These are phyloP conservation scores for Glaciozyma martinii DNA, from an alignment of 768 basidiomycete species.

Conservation along the genomic window DNA sequence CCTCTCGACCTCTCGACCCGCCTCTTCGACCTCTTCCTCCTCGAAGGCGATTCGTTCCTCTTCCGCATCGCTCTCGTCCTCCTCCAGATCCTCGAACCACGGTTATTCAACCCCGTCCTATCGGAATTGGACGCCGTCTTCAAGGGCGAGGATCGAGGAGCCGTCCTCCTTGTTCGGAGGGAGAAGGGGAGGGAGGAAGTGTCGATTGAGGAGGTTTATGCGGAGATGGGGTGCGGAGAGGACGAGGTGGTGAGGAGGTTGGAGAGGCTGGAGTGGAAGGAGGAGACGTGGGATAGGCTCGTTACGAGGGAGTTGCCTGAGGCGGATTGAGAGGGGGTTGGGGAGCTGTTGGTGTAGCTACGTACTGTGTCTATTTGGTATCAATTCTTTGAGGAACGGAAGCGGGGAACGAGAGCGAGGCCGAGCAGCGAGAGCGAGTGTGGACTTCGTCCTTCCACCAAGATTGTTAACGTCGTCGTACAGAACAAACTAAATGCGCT, in stretches of 20 bases:
- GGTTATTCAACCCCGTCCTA: slow-evolving; percentile 79
- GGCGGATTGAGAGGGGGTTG: slow-evolving; percentile 10
- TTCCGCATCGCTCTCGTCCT: slow-evolving; percentile 77
- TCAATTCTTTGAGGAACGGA: neutral
- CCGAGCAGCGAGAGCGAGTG: too few relatives aligned
- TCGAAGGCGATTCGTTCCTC: slow-evolving; percentile 84
- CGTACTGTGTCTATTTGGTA: neutral
- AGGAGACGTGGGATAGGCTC: slow-evolving; percentile 75
- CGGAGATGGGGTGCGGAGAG: slow-evolving; percentile 76
- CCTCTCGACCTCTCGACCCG: slow-evolving; percentile 84
- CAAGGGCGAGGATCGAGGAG: slow-evolving; percentile 27
- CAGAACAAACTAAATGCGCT: too few relatives aligned
- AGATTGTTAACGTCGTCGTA: too few relatives aligned
- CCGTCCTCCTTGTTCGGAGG: slow-evolving; percentile 45
- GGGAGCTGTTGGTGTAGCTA: neutral
- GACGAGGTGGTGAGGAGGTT: slow-evolving; percentile 77
- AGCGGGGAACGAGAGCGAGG: too few relatives aligned
- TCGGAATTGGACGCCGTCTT: slow-evolving; percentile 67
- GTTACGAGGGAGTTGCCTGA: slow-evolving; percentile 81
- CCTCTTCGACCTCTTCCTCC: slow-evolving; percentile 74
- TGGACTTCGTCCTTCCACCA: too few relatives aligned
- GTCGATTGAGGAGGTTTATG: slow-evolving; percentile 84
- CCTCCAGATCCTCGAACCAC: slow-evolving; percentile 69
- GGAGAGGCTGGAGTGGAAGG: slow-evolving; percentile 76
- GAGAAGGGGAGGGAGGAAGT: slow-evolving; percentile 25